These are phyloP conservation scores for Lobosporangium transversale DNA, from an alignment of 192 early-diverging fungal species.

Conservation along the genomic window DNA sequence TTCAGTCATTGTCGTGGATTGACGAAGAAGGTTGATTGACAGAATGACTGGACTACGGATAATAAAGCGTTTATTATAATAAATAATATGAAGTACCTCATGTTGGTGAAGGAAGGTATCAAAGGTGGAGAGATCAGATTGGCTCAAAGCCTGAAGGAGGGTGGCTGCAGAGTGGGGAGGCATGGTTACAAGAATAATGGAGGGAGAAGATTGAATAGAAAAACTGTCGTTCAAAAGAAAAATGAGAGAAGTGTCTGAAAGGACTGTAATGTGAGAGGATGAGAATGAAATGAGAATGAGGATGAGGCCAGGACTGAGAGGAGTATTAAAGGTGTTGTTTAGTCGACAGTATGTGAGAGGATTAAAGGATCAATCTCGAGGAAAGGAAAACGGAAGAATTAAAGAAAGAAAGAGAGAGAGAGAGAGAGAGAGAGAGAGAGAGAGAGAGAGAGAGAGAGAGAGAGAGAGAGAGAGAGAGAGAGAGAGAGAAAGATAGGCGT, in stretches of 20 bases:
- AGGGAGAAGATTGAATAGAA: background rate
- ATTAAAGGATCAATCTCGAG: background rate
- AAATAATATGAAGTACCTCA: no score
- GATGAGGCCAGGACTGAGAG: background rate
- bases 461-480: background rate
- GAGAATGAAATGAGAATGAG: background rate
- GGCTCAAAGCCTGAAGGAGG: slow-evolving; percentile 22
- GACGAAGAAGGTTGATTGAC: background rate
- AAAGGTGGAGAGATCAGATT: slow-evolving; percentile 23
- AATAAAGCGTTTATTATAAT: no score
- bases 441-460: background rate
- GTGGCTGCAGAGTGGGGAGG: slow-evolving; percentile 33
- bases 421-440: background rate
- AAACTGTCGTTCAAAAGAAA: background rate
- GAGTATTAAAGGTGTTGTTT: background rate
- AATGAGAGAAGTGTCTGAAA: background rate
- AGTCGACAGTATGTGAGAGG: background rate
- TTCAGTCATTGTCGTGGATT: no score
- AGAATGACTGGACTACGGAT: background rate
- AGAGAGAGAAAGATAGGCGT: no score
- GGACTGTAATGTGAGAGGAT: background rate
- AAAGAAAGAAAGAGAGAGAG: background rate
- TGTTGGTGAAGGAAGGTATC: slow-evolving; percentile 38
- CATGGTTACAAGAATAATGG: slow-evolving; percentile 1
- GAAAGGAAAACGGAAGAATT: background rate